phyloP scores from a whole-genome alignment of 2,329 filamentous ascomycete species.

The Colletotrichum tabaci region DNA sequence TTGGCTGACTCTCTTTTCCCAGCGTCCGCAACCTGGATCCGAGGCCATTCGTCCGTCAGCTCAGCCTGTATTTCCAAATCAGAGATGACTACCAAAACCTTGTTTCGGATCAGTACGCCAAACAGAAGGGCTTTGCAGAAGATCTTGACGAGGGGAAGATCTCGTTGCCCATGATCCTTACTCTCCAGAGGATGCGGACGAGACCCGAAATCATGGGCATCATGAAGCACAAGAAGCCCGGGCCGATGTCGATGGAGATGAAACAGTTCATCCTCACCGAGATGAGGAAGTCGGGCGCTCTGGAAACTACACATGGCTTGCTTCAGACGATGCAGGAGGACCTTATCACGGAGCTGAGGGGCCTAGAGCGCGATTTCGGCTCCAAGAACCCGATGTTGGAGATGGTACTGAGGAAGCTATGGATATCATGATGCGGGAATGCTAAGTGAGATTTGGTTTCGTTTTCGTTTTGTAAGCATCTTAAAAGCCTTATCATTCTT shows the following conservation, averaged over 20 bases:
- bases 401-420: constrained; percentile 1
- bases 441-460: too few species aligned
- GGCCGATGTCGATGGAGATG: constrained; percentile 18
- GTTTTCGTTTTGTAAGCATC: too few species aligned
- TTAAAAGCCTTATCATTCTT: neutral
- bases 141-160: constrained; percentile 60
- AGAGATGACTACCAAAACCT: constrained; percentile 53
- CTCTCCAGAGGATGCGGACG: neutral
- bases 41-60: constrained; percentile 27
- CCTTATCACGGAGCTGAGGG: constrained; percentile 2
- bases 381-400: constrained; percentile 11
- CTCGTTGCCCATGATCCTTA: constrained; percentile 51
- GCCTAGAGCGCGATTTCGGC: neutral
- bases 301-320: neutral
- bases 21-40: constrained; percentile 7
- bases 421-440: neutral
- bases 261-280: constrained; percentile 6
- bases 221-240: constrained; percentile 22
- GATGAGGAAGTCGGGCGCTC: constrained; percentile 14
- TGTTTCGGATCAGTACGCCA: constrained; percentile 49
- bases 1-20: neutral
- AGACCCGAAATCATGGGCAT: constrained; percentile 19
- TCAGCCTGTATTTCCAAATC: constrained; percentile 52
- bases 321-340: neutral
- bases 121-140: constrained; percentile 57